Percentiles rank a stretch among this genome's conserved stretches.
Evolutionary conservation across 2,329 filamentous ascomycete species (phyloP).

Genomic region (Phyllosticta paracitricarpa): DNA sequence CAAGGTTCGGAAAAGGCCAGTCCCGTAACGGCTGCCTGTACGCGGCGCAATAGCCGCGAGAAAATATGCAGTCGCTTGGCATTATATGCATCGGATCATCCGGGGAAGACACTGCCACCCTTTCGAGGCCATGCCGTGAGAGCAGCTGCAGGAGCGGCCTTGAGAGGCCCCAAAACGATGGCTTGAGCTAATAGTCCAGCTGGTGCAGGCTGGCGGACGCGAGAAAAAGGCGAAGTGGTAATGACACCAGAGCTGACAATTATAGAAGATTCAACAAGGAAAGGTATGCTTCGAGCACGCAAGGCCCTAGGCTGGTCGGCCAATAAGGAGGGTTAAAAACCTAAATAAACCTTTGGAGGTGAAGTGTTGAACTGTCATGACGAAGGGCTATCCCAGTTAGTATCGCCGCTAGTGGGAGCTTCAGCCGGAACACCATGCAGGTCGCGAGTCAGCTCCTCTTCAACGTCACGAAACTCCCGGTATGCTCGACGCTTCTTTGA

Average conservation of each 20-base stretch:
- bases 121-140: neutral
- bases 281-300: neutral
- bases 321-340: neutral
- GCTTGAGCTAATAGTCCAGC: slow-evolving; percentile 3
- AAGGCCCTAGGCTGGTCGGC: neutral
- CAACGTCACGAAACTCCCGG: neutral
- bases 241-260: neutral
- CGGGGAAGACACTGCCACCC: slow-evolving; percentile 9
- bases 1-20: neutral
- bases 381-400: neutral
- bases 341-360: neutral
- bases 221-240: neutral
- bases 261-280: neutral
- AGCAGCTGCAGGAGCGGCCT: slow-evolving; percentile 1
- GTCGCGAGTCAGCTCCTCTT: neutral
- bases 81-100: slow-evolving; percentile 8
- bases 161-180: slow-evolving; percentile 1
- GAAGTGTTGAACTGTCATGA: neutral
- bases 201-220: neutral
- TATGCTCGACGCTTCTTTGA: neutral
- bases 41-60: neutral
- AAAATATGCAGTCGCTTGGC: neutral
- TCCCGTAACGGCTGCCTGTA: neutral
- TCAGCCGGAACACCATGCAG: neutral
- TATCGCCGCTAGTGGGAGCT: neutral